These are phyloP conservation scores for Aphanomyces astaci DNA, from an alignment of 352 stramenopile species.

Conservation along the genomic window DNA sequence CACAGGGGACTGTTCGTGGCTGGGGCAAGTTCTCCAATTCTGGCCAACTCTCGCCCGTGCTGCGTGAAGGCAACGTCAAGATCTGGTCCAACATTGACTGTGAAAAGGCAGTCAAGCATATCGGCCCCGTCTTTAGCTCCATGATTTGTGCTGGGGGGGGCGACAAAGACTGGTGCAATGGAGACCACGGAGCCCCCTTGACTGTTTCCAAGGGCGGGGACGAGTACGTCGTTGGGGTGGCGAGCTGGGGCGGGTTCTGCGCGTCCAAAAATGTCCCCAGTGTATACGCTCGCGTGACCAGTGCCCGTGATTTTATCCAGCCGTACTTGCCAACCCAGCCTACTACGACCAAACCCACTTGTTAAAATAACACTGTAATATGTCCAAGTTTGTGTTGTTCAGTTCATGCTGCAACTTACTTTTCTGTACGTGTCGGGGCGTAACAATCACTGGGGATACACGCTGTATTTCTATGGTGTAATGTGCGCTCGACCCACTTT, in stretches of 20 bases:
- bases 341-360: too few species aligned
- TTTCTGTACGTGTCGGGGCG: too few species aligned
- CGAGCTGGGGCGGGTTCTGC: slow-evolving; percentile 27
- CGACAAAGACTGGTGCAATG: slow-evolving; percentile 26
- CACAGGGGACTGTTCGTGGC: too few species aligned
- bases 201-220: slow-evolving; percentile 12
- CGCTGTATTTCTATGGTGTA: too few species aligned
- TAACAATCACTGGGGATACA: too few species aligned
- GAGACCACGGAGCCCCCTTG: slow-evolving; percentile 28
- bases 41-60: background rate
- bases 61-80: background rate
- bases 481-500: too few species aligned
- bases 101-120: slow-evolving; percentile 25
- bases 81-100: slow-evolving; percentile 27
- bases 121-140: slow-evolving; percentile 26
- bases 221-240: slow-evolving; percentile 25
- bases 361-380: too few species aligned
- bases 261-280: slow-evolving; percentile 1
- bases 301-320: background rate
- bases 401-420: too few species aligned
- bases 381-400: too few species aligned
- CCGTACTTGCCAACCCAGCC: too few species aligned
- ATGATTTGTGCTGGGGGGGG: slow-evolving; percentile 50
- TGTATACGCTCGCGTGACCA: slow-evolving; percentile 1
- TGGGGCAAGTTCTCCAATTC: too few species aligned